Evolutionary conservation across 352 stramenopile genomes (phyloP).

Genomic region (Hyaloperonospora arabidopsidis): DNA sequence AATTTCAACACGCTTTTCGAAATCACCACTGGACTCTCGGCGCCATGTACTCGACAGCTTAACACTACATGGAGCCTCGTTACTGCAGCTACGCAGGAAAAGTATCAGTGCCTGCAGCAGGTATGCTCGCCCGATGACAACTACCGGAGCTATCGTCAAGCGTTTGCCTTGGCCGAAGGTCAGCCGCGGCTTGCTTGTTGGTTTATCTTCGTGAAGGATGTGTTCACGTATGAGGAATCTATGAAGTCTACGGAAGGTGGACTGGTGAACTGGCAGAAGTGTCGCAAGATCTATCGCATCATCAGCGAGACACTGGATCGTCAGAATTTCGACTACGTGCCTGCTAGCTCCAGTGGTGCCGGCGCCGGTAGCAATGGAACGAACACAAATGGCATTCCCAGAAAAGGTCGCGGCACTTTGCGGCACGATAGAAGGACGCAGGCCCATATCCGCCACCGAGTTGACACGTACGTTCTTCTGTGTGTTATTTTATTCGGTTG

Average conservation of each 20-base stretch:
- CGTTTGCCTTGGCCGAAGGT: slow-evolving; percentile 67
- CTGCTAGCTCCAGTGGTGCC: slow-evolving; percentile 22
- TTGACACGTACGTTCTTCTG: slow-evolving; percentile 66
- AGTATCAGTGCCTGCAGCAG: slow-evolving; percentile 76
- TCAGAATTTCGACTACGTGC: slow-evolving; percentile 75
- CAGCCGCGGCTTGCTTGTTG: slow-evolving; percentile 70
- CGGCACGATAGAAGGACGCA: slow-evolving; percentile 69
- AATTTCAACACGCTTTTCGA: slow-evolving; percentile 88
- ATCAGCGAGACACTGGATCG: slow-evolving; percentile 71
- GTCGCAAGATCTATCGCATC: slow-evolving; percentile 70
- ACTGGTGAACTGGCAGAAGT: slow-evolving; percentile 84
- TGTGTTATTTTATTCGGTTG: background rate
- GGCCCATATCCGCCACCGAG: slow-evolving; percentile 62
- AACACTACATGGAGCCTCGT: slow-evolving; percentile 81
- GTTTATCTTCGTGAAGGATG: slow-evolving; percentile 83
- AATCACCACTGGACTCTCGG: slow-evolving; percentile 67
- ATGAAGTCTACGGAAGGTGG: slow-evolving; percentile 81
- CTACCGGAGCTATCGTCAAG: slow-evolving; percentile 79
- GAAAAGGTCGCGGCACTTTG: slow-evolving; percentile 68
- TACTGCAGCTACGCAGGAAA: slow-evolving; percentile 48
- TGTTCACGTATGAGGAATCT: slow-evolving; percentile 83
- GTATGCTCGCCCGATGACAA: slow-evolving; percentile 82
- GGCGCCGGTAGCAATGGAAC: slow-evolving; percentile 9
- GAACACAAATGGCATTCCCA: slow-evolving; percentile 30
- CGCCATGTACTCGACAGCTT: slow-evolving; percentile 75